phyloP scores from a whole-genome alignment of 352 stramenopile genomes.

The Globisporangium paroecandrum region DNA sequence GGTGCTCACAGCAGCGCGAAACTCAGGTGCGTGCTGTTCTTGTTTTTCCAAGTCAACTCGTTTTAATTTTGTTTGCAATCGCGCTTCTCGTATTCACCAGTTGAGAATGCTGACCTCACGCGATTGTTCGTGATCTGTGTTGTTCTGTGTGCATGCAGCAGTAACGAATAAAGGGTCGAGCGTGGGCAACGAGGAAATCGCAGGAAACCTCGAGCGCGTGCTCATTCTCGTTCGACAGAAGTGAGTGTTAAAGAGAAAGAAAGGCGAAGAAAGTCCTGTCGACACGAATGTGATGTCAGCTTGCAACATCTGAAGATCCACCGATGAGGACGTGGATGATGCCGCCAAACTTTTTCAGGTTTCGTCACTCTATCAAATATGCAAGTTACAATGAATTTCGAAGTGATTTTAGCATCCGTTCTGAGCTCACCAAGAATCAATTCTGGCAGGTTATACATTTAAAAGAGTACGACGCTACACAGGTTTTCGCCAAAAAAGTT shows the following conservation, averaged over 20 bases:
- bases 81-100: neutral
- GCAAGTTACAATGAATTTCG: neutral
- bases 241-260: neutral
- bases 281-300: neutral
- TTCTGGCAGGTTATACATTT: neutral
- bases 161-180: neutral
- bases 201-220: conserved; percentile 11
- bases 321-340: no score
- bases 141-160: neutral
- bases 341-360: neutral
- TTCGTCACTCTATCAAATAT: neutral
- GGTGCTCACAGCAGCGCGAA: conserved; percentile 18
- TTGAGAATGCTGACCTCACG: neutral
- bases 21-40: conserved; percentile 17
- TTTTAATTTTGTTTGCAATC: neutral
- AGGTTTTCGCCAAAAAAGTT: neutral
- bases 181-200: conserved; percentile 2
- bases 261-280: neutral
- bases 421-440: neutral
- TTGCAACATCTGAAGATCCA: neutral
- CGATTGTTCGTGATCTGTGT: neutral
- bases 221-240: conserved; percentile 13
- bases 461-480: neutral
- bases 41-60: neutral
- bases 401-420: neutral